phyloP scores from a whole-genome alignment of 2,329 filamentous ascomycete genomes.

The Calonectria pseudoturangicola region DNA sequence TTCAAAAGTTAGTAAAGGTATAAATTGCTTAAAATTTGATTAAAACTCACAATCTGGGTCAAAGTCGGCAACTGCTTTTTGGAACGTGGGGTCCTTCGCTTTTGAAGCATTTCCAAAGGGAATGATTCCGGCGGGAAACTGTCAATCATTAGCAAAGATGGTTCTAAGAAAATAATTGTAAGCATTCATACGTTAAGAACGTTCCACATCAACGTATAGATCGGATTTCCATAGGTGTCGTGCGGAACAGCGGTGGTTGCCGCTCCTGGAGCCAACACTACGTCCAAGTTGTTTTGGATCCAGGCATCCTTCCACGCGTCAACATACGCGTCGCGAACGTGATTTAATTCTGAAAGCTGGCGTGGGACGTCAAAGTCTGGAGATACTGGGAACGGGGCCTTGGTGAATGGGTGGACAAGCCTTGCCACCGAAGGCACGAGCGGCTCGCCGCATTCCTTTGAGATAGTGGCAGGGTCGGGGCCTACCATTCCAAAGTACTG shows the following conservation, averaged over 20 bases:
- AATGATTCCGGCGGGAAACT: slow-evolving; percentile 52
- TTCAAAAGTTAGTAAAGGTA: slow-evolving; percentile 11
- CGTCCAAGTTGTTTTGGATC: slow-evolving; percentile 44
- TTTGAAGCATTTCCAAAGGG: slow-evolving; percentile 46
- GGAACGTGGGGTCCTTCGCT: slow-evolving; percentile 31
- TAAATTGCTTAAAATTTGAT: rapidly evolving
- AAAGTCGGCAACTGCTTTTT: slow-evolving; percentile 42
- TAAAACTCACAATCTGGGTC: slow-evolving; percentile 48
- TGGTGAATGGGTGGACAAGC: slow-evolving; percentile 45
- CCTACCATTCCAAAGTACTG: slow-evolving; percentile 47
- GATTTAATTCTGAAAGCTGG: slow-evolving; percentile 34
- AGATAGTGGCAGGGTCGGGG: slow-evolving; percentile 39
- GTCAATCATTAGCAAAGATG: rapidly evolving
- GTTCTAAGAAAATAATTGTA: too few relatives aligned
- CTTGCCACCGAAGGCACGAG: slow-evolving; percentile 46
- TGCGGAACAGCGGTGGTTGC: slow-evolving; percentile 45
- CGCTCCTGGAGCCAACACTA: slow-evolving; percentile 47
- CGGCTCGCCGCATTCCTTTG: slow-evolving; percentile 45
- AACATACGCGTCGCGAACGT: slow-evolving; percentile 29
- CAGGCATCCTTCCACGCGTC: slow-evolving; percentile 45
- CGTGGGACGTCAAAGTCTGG: slow-evolving; percentile 24
- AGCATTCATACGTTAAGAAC: slow-evolving; percentile 48
- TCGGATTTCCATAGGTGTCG: slow-evolving; percentile 48
- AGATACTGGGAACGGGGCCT: slow-evolving; percentile 41
- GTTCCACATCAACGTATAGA: slow-evolving; percentile 53